Base-by-base conservation (phyloP, 257 asterid genomes). In the Buddleja alternifolia region DNA sequence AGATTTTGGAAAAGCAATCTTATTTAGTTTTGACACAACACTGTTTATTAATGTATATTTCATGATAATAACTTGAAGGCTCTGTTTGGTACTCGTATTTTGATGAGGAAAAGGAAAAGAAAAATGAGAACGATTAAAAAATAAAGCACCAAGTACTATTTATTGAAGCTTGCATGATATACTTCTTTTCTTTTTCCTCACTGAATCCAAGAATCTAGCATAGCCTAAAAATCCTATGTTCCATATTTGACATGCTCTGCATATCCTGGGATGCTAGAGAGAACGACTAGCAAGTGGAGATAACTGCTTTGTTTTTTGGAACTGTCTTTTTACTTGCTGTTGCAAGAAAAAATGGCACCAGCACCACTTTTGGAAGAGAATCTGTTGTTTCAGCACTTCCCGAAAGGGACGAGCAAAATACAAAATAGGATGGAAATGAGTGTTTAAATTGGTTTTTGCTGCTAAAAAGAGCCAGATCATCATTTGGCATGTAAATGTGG, bases 191-290 rank as follows among this genome's bases (percentile, higher is more conserved):
- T n/a, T n/a, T n/a, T n/a, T n/a, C n/a, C n/a, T n/a, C n/a, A n/a
- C n/a, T n/a, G n/a, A n/a, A n/a, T n/a, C n/a, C n/a, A n/a, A n/a
- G n/a, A n/a, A n/a, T n/a, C n/a, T n/a, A n/a, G n/a, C n/a, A n/a
- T n/a, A n/a, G n/a, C 25, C 5, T 19, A 44, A 24, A 42, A 12
- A n/a, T 40, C 15, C 32, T 29, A 63, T 41, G 9, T 29, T 34
- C 29, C 57, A 12, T 9, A 12, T 29, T 55, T n/a, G 73, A 25
- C 45, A 7, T 55, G 65, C 34, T 42, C 66, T 59, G n/a, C n/a
- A 41, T 36, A 40, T 40, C 15, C 10, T 10, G 10, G 14, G 44
- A 1, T 4, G 45, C 24, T n/a, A 16, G 19, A 8, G 63, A 57
- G 14, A 16, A 14, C 24, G 39, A 23, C 37, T 10, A 12, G 16